A percentile compares a stretch with the other conserved stretches of the same genome.
These are phyloP conservation scores for Nemania sp. DNA, from an alignment of 2,329 filamentous ascomycete genomes.

Conservation along the genomic window DNA sequence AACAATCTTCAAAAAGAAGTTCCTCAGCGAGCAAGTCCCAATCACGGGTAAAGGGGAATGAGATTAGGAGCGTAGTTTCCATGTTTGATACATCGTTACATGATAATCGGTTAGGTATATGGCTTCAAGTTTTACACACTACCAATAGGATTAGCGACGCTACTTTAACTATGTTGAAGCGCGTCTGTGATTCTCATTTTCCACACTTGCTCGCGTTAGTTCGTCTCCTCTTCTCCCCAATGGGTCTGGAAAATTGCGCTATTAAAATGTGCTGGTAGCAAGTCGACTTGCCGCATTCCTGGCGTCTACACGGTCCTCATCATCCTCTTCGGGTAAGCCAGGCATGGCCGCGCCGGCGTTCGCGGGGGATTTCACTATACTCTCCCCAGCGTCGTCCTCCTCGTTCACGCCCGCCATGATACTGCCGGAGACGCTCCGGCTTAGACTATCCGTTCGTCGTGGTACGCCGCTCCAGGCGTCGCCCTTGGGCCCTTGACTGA, in stretches of 20 bases:
- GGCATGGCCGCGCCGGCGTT: constrained; percentile 62
- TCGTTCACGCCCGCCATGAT: constrained; percentile 78
- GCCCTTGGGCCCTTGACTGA: constrained; percentile 95
- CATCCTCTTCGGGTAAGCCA: constrained; percentile 80
- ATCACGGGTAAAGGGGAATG: constrained; percentile 1
- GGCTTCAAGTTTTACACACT: constrained; percentile 21
- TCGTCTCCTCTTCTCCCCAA: constrained; percentile 29
- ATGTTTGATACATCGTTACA: constrained; percentile 32
- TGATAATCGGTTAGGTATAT: constrained; percentile 23
- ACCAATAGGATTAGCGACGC: constrained; percentile 16
- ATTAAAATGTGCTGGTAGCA: constrained; percentile 91
- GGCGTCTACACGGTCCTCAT: constrained; percentile 94
- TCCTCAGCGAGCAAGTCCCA: not conserved
- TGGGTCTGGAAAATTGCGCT: not conserved
- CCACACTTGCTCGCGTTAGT: constrained; percentile 35
- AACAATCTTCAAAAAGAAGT: not conserved
- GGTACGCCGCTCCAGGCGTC: constrained; percentile 98
- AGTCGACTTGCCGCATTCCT: constrained; percentile 93
- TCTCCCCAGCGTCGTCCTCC: constrained; percentile 65
- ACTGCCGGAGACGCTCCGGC: constrained; percentile 82
- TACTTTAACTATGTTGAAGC: constrained; percentile 10
- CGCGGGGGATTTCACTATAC: constrained; percentile 55
- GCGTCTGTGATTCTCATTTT: constrained; percentile 21
- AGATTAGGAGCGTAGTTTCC: constrained; percentile 14
- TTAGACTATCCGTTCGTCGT: constrained; percentile 81